Evolutionary conservation across 2,329 filamentous ascomycete genomes (phyloP).

Genomic region (Clonostachys sp.): DNA sequence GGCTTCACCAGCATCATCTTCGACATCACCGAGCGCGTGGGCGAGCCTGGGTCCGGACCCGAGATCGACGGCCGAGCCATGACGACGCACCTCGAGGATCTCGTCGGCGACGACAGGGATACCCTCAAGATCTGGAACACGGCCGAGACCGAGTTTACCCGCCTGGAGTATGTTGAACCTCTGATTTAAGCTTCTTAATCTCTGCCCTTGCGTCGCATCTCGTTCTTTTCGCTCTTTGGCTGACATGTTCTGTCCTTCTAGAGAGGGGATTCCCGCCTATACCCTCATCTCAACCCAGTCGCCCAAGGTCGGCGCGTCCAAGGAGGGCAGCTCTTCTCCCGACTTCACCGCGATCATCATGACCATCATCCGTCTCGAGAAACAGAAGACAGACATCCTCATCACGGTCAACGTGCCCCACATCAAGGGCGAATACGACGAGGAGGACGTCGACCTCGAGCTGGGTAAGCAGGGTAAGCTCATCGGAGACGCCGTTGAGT

Average conservation of each 20-base stretch:
- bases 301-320: constrained; percentile 24
- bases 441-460: constrained; percentile 66
- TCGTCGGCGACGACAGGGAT: constrained; percentile 60
- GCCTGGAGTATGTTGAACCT: constrained; percentile 40
- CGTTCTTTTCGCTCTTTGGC: no score
- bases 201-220: background rate
- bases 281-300: constrained; percentile 66
- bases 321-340: constrained; percentile 31
- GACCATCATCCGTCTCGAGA: constrained; percentile 70
- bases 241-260: constrained; percentile 5
- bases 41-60: constrained; percentile 43
- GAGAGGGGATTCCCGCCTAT: constrained; percentile 52
- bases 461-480: constrained; percentile 62
- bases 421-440: constrained; percentile 67
- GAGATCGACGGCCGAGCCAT: constrained; percentile 67
- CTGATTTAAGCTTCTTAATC: background rate
- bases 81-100: constrained; percentile 64
- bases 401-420: constrained; percentile 87
- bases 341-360: constrained; percentile 74
- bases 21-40: constrained; percentile 83
- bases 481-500: constrained; percentile 65
- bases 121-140: constrained; percentile 64
- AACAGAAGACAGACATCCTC: constrained; percentile 73
- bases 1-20: constrained; percentile 86
- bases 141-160: constrained; percentile 53